Evolutionary conservation across 495 filamentous ascomycete genomes (phyloP), one percentile per base, ranked within the genome.

Genomic region (Annulohypoxylon nitens): DNA sequence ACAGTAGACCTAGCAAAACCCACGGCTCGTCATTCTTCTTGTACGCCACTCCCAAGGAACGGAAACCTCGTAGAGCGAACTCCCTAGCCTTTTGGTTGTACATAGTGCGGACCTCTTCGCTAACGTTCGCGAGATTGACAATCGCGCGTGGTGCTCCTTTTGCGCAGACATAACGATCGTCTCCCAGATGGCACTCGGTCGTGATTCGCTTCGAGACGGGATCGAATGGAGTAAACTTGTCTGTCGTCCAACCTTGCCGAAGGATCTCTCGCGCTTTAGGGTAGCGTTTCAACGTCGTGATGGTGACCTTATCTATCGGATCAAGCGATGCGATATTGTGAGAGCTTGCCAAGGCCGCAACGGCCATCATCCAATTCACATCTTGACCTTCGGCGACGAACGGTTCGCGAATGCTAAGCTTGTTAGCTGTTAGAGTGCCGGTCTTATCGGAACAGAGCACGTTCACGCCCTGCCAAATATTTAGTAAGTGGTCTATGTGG

Each of bases 361-460:
- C 93, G 45, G 96, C 82, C 92, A 97, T 95, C 73, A 97, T 89
- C 70, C 94, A 93, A 76, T 94, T 90, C 47, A 90, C 84, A 66
- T 93, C 91, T 61, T 95, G 89, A 67, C 93, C 93, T 70, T 88
- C 84, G 20, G 93, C 90, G 37, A 91, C 92, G 82, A 90, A 97
- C 26, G 94, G 94, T 70, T 97, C 93, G 41, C 89, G 87, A 62
- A 97, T 87, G 36, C 93, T 93, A 41, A 97, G 88, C 80, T 94
- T 95, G 84, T 97, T 97, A 80, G 93, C 94, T 69, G 94, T 97
- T 57, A 97, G 83, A 60, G 90, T 97, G 88, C 93, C 93, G 48
- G 93, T 97, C 86, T 98, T 98, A 82, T 98, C 95, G 34, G 95
- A 98, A 85, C 95, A 98, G 73, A 97, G 89, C 79, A 97, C 95